Conservation (phyloP, 1,284 basidiomycete species). For the Dichomitus squalens region DNA sequence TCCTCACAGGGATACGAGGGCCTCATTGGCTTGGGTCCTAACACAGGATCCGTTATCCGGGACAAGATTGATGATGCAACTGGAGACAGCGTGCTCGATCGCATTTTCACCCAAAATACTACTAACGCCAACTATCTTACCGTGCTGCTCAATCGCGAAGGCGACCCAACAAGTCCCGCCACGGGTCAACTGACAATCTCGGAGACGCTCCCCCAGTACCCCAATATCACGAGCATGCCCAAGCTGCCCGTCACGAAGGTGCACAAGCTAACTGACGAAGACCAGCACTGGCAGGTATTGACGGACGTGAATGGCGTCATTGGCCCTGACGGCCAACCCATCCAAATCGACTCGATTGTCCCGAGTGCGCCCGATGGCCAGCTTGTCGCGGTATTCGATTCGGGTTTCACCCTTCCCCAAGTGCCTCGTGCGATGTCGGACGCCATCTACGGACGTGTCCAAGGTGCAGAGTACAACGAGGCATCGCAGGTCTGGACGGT, state of each 20-base stretch:
- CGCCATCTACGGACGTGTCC: slow-evolving; percentile 78
- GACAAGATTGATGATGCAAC: slow-evolving; percentile 51
- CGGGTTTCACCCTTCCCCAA: slow-evolving; percentile 70
- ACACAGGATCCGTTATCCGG: slow-evolving; percentile 65
- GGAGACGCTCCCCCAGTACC: slow-evolving; percentile 56
- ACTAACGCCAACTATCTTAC: slow-evolving; percentile 66
- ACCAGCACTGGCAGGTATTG: slow-evolving; percentile 79
- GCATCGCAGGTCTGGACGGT: slow-evolving; percentile 65
- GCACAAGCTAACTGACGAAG: slow-evolving; percentile 50
- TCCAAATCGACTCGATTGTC: slow-evolving; percentile 65
- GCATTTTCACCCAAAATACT: slow-evolving; percentile 60
- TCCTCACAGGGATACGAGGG: slow-evolving; percentile 65
- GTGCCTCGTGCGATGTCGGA: slow-evolving; percentile 75
- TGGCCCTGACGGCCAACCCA: slow-evolving; percentile 70
- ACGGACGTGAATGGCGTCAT: slow-evolving; percentile 66
- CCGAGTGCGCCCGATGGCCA: slow-evolving; percentile 41
- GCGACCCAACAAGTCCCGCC: slow-evolving; percentile 44
- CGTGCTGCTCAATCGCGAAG: slow-evolving; percentile 63
- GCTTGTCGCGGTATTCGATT: slow-evolving; percentile 74
- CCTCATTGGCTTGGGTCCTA: slow-evolving; percentile 75
- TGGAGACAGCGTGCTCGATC: slow-evolving; percentile 59
- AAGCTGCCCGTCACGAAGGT: slow-evolving; percentile 70
- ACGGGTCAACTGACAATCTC: slow-evolving; percentile 63
- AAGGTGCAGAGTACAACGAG: slow-evolving; percentile 68
- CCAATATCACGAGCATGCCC: slow-evolving; percentile 62